Evolutionary conservation across 192 early-diverging fungal genomes (phyloP).

Genomic region (Funneliformis geosporum): DNA sequence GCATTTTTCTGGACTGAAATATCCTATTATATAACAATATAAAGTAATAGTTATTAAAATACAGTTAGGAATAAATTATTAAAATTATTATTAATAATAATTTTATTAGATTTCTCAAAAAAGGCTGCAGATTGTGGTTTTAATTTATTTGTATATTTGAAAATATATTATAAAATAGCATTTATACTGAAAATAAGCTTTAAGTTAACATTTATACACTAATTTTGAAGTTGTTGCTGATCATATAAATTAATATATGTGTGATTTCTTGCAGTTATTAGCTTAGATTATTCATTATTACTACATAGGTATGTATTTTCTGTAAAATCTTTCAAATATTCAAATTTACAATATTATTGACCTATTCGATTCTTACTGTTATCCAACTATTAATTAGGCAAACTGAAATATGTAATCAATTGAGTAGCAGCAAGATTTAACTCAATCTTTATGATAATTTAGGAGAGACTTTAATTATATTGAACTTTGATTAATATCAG

Average conservation of each 20-base stretch:
- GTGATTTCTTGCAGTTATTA: not conserved
- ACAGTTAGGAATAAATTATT: too few relatives aligned
- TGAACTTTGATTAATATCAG: too few relatives aligned
- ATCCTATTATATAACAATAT: not conserved
- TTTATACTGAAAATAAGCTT: not conserved
- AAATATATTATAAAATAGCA: not conserved
- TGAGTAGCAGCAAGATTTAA: too few relatives aligned
- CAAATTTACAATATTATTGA: slow-evolving; percentile 1
- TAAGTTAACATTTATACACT: not conserved
- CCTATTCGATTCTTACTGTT: not conserved
- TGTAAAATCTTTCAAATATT: not conserved
- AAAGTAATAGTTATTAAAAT: not conserved
- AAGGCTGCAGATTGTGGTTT: not conserved
- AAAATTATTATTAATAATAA: too few relatives aligned
- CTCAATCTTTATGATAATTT: too few relatives aligned
- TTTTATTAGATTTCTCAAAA: too few relatives aligned
- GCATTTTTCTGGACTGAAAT: not conserved
- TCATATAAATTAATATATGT: not conserved
- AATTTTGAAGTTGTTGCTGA: not conserved
- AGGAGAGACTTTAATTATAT: too few relatives aligned
- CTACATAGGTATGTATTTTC: not conserved
- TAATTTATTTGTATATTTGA: not conserved
- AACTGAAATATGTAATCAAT: too few relatives aligned
- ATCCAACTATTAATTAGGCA: too few relatives aligned
- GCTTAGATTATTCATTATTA: not conserved